These are phyloP conservation scores for Knufia petricola DNA, from an alignment of 2,329 filamentous ascomycete genomes.

Conservation along the genomic window DNA sequence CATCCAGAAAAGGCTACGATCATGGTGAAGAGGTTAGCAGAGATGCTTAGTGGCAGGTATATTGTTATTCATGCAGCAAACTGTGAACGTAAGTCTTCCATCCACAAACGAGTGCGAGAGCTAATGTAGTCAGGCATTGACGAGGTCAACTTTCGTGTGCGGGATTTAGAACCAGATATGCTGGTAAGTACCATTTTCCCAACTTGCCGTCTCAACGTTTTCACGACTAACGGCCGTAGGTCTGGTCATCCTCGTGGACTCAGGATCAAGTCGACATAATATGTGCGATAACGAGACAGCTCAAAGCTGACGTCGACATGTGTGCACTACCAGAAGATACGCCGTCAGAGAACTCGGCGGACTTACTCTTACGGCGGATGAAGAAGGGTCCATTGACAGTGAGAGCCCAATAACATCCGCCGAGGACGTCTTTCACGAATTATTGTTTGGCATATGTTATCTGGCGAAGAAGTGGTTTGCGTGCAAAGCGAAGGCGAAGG, in stretches of 20 bases:
- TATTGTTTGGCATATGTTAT: background rate
- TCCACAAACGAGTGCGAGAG: background rate
- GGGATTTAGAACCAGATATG: slow-evolving; percentile 44
- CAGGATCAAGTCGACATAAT: slow-evolving; percentile 7
- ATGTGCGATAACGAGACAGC: background rate
- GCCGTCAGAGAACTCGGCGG: slow-evolving; percentile 2
- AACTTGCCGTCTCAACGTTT: background rate
- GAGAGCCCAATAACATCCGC: background rate
- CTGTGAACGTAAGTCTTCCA: background rate
- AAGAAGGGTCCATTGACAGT: background rate
- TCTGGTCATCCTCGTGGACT: slow-evolving; percentile 9
- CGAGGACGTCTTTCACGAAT: background rate
- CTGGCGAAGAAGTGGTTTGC: background rate
- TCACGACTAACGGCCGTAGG: background rate
- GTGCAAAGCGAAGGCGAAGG: too few relatives aligned
- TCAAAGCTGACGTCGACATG: slow-evolving; percentile 7
- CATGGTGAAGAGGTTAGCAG: slow-evolving; percentile 7
- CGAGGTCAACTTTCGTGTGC: slow-evolving; percentile 46
- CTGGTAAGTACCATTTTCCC: slow-evolving; percentile 34
- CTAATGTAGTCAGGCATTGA: slow-evolving; percentile 37
- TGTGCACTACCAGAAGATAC: slow-evolving; percentile 7
- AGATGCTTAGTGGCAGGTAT: slow-evolving; percentile 13
- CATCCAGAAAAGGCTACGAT: slow-evolving; percentile 6
- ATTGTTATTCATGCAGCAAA: slow-evolving; percentile 13
- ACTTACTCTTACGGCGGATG: background rate